phyloP scores from a whole-genome alignment of 495 filamentous ascomycete genomes.

The Tuber umbilicatum region DNA sequence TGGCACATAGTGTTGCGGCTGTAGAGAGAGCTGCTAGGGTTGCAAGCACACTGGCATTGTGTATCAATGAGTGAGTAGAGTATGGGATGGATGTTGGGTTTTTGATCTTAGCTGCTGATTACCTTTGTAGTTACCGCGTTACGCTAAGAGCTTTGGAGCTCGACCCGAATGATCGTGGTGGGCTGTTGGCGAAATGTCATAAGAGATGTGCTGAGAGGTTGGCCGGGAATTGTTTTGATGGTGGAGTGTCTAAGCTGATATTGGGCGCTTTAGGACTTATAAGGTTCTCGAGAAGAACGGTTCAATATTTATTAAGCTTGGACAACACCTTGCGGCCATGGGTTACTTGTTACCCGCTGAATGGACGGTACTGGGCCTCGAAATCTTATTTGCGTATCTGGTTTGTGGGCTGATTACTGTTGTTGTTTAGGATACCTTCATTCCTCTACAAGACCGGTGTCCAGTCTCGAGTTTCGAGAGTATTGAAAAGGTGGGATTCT shows the following conservation, averaged over 20 bases:
- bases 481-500: slow-evolving; percentile 51
- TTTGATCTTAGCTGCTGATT: slow-evolving; percentile 19
- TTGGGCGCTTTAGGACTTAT: slow-evolving; percentile 55
- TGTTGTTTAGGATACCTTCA: slow-evolving; percentile 61
- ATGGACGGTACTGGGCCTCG: slow-evolving; percentile 58
- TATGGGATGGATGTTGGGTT: background rate
- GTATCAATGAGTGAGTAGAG: slow-evolving; percentile 77
- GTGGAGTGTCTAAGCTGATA: slow-evolving; percentile 9
- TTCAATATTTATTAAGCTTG: slow-evolving; percentile 96
- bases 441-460: slow-evolving; percentile 92
- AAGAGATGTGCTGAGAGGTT: slow-evolving; percentile 71
- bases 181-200: slow-evolving; percentile 74
- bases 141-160: slow-evolving; percentile 60
- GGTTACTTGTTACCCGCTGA: slow-evolving; percentile 88
- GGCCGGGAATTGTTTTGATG: slow-evolving; percentile 5
- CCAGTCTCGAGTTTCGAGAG: slow-evolving; percentile 87
- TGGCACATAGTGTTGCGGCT: slow-evolving; percentile 60
- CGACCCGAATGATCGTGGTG: slow-evolving; percentile 55
- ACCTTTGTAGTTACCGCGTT: slow-evolving; percentile 62
- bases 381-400: background rate
- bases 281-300: slow-evolving; percentile 87
- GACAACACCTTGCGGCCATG: slow-evolving; percentile 91
- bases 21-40: slow-evolving; percentile 72
- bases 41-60: slow-evolving; percentile 64
- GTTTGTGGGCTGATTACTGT: background rate